phyloP scores from a whole-genome alignment of 2,329 filamentous ascomycete species.

The Colletotrichum tanaceti region DNA sequence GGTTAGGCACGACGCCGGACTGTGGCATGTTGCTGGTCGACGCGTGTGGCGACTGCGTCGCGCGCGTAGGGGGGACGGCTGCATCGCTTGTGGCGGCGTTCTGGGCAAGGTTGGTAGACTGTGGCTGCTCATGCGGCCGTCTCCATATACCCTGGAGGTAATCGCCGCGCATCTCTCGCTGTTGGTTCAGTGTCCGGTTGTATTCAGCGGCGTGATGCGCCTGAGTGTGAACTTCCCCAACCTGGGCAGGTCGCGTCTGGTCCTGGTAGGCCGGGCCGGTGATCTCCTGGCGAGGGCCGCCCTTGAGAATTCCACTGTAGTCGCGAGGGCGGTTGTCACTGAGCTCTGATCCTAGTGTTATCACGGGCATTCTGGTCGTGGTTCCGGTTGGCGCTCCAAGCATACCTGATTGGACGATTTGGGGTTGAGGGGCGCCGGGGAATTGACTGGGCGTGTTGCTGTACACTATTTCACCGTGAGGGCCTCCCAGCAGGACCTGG shows the following conservation, averaged over 20 bases:
- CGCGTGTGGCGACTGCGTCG: conserved; percentile 69
- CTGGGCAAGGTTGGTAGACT: conserved; percentile 60
- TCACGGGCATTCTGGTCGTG: conserved; percentile 82
- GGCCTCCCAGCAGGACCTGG: conserved; percentile 71
- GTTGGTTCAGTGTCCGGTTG: conserved; percentile 84
- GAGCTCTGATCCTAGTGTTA: conserved; percentile 82
- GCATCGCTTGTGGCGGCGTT: conserved; percentile 59
- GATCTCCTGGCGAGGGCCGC: conserved; percentile 89
- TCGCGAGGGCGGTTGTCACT: conserved; percentile 82
- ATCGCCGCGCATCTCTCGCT: conserved; percentile 81
- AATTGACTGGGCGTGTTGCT: conserved; percentile 77
- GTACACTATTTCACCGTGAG: conserved; percentile 90
- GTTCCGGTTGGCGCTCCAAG: conserved; percentile 72
- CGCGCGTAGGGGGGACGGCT: conserved; percentile 61
- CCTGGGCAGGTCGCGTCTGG: conserved; percentile 78
- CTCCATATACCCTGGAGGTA: conserved; percentile 87
- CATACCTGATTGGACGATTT: conserved; percentile 78
- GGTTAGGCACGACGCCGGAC: conserved; percentile 68
- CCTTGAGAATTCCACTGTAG: conserved; percentile 80
- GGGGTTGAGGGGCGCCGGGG: conserved; percentile 74
- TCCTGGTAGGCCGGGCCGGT: conserved; percentile 90
- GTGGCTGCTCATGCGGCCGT: conserved; percentile 81
- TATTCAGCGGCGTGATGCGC: conserved; percentile 90
- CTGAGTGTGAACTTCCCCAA: conserved; percentile 85
- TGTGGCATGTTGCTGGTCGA: conserved; percentile 66